Percentiles rank a stretch among this genome's conserved stretches.
Evolutionary conservation across 345 rosid genomes (phyloP).

Genomic region (Durio zibethinus): DNA sequence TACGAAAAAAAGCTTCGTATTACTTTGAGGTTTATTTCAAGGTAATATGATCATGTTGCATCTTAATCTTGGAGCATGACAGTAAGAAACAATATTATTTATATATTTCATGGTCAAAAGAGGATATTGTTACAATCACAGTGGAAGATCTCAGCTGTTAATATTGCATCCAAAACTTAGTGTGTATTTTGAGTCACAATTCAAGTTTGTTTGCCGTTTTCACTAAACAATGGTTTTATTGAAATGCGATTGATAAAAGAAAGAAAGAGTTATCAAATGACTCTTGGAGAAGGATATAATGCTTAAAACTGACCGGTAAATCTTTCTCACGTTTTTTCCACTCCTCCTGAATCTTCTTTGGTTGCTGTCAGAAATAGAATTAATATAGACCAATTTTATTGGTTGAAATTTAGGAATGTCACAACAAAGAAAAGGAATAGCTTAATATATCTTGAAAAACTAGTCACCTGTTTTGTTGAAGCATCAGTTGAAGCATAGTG

Average conservation of each 20-base stretch:
- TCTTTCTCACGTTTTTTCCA: conserved; percentile 83
- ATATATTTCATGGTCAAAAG: neutral
- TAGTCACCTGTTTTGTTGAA: conserved; percentile 51
- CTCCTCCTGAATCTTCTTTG: conserved; percentile 75
- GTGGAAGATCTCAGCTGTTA: neutral
- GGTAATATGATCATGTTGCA: too few species aligned
- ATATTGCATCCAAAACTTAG: neutral
- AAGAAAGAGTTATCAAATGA: neutral
- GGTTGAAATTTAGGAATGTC: conserved; percentile 1
- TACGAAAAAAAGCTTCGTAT: too few species aligned
- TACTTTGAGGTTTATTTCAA: too few species aligned
- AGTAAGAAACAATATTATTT: neutral
- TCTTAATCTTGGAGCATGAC: too few species aligned
- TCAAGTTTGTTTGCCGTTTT: neutral
- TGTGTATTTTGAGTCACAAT: neutral
- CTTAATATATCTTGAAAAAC: conserved; percentile 10
- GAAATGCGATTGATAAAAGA: neutral
- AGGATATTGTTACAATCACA: neutral
- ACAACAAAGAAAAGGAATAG: neutral
- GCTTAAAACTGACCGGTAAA: conserved; percentile 66
- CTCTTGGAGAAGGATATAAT: neutral
- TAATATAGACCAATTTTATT: neutral
- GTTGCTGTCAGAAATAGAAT: conserved; percentile 38
- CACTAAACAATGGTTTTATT: neutral
- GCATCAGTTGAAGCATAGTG: conserved; percentile 37